phyloP scores from a whole-genome alignment of 306 rosid species.

The Cucumis cinereus region DNA sequence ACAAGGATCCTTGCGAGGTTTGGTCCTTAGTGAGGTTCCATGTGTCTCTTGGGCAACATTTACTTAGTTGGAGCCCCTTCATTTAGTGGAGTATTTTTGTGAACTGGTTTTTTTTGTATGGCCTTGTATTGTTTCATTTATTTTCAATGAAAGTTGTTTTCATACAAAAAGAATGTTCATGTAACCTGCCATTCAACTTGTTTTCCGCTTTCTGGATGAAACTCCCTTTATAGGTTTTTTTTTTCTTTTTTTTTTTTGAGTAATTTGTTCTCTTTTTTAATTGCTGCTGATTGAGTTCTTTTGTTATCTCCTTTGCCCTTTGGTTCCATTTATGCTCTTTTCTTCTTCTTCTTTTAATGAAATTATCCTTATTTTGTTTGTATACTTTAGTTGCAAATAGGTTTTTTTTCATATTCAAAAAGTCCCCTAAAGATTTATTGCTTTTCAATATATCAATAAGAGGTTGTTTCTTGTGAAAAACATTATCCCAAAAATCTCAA shows the following conservation, averaged over 20 bases:
- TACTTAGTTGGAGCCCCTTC: too few relatives aligned
- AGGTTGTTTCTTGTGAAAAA: too few relatives aligned
- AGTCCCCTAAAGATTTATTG: neutral
- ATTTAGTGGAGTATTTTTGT: too few relatives aligned
- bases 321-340: neutral
- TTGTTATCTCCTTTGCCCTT: neutral
- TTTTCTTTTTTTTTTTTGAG: neutral
- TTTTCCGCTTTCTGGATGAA: neutral
- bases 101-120: too few relatives aligned
- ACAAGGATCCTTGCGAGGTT: too few relatives aligned
- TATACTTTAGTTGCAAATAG: neutral
- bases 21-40: too few relatives aligned
- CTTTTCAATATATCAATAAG: too few relatives aligned
- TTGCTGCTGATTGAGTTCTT: neutral
- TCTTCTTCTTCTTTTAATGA: neutral
- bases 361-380: too few relatives aligned
- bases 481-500: neutral
- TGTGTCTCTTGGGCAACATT: too few relatives aligned
- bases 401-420: neutral
- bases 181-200: neutral
- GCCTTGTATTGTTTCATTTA: too few relatives aligned
- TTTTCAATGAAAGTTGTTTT: too few relatives aligned
- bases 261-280: neutral
- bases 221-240: neutral
- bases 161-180: too few relatives aligned